Conservation (phyloP, 2,329 filamentous ascomycete genomes). For the Purpureocillium takamizusanense region DNA sequence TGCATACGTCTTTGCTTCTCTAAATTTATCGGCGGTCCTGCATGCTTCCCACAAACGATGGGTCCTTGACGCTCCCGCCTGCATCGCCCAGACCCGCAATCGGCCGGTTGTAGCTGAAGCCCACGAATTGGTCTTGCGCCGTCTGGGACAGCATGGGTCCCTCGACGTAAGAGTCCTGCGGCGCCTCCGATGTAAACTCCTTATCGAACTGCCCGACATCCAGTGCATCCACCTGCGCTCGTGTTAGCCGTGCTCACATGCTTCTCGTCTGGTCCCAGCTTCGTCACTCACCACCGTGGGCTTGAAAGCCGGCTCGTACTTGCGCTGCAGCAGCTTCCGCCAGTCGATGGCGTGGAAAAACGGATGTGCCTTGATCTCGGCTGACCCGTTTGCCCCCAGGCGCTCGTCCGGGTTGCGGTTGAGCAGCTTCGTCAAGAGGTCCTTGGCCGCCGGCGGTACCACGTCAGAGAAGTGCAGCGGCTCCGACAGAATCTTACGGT, state of each 20-base stretch:
- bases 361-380: constrained; percentile 96
- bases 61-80: constrained; percentile 88
- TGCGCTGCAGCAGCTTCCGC: constrained; percentile 92
- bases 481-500: constrained; percentile 95
- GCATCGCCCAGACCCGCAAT: constrained; percentile 89
- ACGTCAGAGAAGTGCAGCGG: constrained; percentile 94
- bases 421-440: constrained; percentile 80
- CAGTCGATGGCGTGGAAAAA: constrained; percentile 99
- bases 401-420: constrained; percentile 87
- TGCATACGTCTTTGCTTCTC: not conserved
- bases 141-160: constrained; percentile 86
- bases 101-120: constrained; percentile 95
- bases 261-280: not conserved
- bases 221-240: constrained; percentile 61
- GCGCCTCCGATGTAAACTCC: constrained; percentile 84
- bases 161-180: constrained; percentile 88
- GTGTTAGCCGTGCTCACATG: not conserved
- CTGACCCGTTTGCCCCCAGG: constrained; percentile 84
- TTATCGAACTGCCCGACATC: constrained; percentile 89
- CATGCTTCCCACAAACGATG: constrained; percentile 57
- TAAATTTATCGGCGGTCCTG: constrained; percentile 33
- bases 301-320: constrained; percentile 97
- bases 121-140: constrained; percentile 90
- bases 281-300: constrained; percentile 77
- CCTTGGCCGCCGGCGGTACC: constrained; percentile 86